Evolutionary conservation across 1,284 basidiomycete species (phyloP), one percentile per base, ranked within the genome.

Genomic region (Melampsora larici-populina): DNA sequence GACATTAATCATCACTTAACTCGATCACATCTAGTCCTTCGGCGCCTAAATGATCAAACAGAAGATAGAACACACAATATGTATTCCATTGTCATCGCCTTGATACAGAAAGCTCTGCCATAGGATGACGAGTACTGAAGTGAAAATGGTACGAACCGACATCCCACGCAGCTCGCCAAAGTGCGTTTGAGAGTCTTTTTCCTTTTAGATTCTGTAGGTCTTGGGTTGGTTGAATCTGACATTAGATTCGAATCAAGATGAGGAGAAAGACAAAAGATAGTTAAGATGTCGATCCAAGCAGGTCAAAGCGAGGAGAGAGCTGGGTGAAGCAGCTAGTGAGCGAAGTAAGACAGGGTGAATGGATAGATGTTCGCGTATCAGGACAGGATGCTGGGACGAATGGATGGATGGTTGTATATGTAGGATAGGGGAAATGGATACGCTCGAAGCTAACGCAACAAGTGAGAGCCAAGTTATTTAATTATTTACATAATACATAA

Each of bases 21-120:
- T 69, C 74, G 65, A 67, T 76, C 74, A 62, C 74, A 76, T 29
- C 74, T 24, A 5, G 74, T 76, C 46, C 66, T 36, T 29, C 74
- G 48, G 40, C 66, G 66, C 5, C 74, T 76, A 55, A 62, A 36
- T 11, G 1, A 13, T 33, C 15, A 24, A 21, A n/a, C n/a, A n/a
- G n/a, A n/a, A n/a, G n/a, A n/a, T n/a, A n/a, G n/a, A n/a, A n/a
- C n/a, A n/a, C n/a, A n/a, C n/a, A n/a, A n/a, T n/a, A n/a, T n/a
- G n/a, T n/a, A n/a, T n/a, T n/a, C n/a, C 51, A 21, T 5, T 55
- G 51, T 55, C 51, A 43, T 55, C 11, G 18, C 4, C 13, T 48
- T n/a, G n/a, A 29, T 62, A 36, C 31, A 18, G 17, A 40, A 13
- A 4, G 2, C 17, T 36, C 7, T 24, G 7, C 31, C 24, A 33